Evolutionary conservation across 768 basidiomycete species (phyloP).

Genomic region (Sarcodon aspratus): DNA sequence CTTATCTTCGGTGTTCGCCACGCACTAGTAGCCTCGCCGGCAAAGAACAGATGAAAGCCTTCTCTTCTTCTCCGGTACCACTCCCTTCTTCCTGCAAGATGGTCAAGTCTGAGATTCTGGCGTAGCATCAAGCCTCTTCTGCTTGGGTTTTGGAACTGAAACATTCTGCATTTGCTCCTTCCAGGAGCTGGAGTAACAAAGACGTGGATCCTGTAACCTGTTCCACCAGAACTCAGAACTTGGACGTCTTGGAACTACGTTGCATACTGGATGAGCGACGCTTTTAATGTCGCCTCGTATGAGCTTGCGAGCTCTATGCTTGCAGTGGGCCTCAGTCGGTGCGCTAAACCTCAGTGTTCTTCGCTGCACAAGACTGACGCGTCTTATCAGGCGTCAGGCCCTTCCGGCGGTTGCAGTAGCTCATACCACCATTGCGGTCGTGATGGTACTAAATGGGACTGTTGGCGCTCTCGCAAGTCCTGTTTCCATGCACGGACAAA

Average conservation of each 20-base stretch:
- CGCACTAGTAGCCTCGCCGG: too few species aligned
- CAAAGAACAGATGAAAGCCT: too few species aligned
- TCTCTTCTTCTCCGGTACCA: too few species aligned
- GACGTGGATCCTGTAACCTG: conserved; percentile 80
- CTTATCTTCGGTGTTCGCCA: too few species aligned
- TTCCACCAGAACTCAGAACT: conserved; percentile 45
- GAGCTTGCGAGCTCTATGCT: conserved; percentile 67
- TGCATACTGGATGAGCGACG: conserved; percentile 39
- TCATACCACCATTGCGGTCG: conserved; percentile 58
- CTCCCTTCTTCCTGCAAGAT: not conserved
- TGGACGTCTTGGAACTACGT: conserved; percentile 63
- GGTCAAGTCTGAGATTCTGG: not conserved
- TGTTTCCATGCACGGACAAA: too few species aligned
- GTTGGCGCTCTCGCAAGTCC: too few species aligned
- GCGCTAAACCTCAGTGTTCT: conserved; percentile 7
- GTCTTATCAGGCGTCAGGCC: conserved; percentile 42
- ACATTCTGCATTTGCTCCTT: conserved; percentile 46
- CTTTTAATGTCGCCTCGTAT: conserved; percentile 24
- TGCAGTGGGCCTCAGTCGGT: conserved; percentile 65
- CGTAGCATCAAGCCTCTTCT: conserved; percentile 23
- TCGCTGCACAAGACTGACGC: not conserved
- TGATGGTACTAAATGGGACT: conserved; percentile 71
- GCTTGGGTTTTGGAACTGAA: conserved; percentile 41
- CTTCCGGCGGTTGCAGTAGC: conserved; percentile 61
- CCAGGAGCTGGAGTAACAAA: conserved; percentile 52